Base-by-base conservation (phyloP, 371 early-diverging fungal genomes). In the Syncephalastrum contaminatum region DNA sequence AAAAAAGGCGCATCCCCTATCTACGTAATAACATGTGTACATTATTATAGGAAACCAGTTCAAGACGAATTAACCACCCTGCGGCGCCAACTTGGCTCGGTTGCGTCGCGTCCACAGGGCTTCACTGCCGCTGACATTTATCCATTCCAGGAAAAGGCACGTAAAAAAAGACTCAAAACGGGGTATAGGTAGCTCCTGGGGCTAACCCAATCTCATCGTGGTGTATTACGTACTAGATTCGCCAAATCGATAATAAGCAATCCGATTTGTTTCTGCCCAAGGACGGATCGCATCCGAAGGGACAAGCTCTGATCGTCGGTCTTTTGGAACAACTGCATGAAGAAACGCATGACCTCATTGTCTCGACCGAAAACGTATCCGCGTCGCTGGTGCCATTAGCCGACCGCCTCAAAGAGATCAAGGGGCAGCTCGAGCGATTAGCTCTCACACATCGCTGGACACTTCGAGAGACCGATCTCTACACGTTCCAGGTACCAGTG, bases 271-370 rank as follows among this genome's bases (percentile, higher is more conserved):
- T 85, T 41, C 58, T 72, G 16, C 70, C 63, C 16, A 52, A 68
- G 4, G 66, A 81, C 58, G 86, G 87, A 3, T 51, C 59, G 4
- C 70, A 84, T 14, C 87, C 87, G 0, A 69, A 84, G 48, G 96
- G 96, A 42, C 92, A 94, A 59, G 93, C 90, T 3, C 78, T 88
- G 18, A 91, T 95, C 44, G 88, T 89, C 45, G 91, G 88, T 1
- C 63, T 95, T 42, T 52, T 94, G 58, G 95, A 95, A 56, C 85
- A 89, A 58, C 83, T 90, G 51, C 87, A 86, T 58, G 90, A 94
- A 49, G 86, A 89, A 53, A 75, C 86, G 21, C 89, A 92, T 55
- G 92, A 91, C 54, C 56, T 93, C 46, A 70, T 90, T 69, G 91
- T 87, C 4, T 82, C 87, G 39, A 86, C 88, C n/a, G 88, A 90